Base-by-base conservation (phyloP, 2,329 filamentous ascomycete genomes). In the Pseudocercospora crystallina region DNA sequence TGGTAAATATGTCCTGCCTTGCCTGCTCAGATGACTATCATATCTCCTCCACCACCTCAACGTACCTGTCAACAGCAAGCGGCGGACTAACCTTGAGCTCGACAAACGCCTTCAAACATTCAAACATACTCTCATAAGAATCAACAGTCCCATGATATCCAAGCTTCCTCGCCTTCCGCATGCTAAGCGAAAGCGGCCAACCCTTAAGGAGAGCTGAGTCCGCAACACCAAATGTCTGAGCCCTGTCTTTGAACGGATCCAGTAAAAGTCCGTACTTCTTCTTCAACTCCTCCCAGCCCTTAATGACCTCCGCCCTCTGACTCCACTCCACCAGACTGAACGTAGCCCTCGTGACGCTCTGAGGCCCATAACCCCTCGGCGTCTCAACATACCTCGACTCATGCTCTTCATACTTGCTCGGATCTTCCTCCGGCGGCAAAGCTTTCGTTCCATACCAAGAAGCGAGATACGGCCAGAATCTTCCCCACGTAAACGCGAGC, bases 91-190 rank as follows among this genome's bases (percentile, higher is more conserved):
- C 36, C 43, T 48, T 54, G 44, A 76, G 54, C 12, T 63, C 63
- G 5, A 58, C 69, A 60, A 76, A 72, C 14, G 73, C 70, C 5
- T 66, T 54, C 31, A 54, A 34, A 8, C 71, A 70, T 45, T 73
- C 63, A 30, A 62, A 65, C 5, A 76, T 66, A 26, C 67, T 66
- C 47, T 76, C 72, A 15, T 64, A 64, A 3, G 70, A 71, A 50
- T 76, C 73, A 8, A 76, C 72, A 35, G 69, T 71, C 0, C 74
- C 75, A 60, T 70, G 66, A 65, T 71, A 77, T 0, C 75, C 74
- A 48, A 75, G 57, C 53, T 72, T 72, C 34, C 70, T 64, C 11
- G 69, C 68, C 57, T 76, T 76, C 40, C 54, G 42, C 56, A 60
- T 57, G 32, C 58, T 57, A 15, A 58, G 36, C 12, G 54, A 53